phyloP scores from a whole-genome alignment of 768 basidiomycete genomes.

The Lepiota subincarnata region DNA sequence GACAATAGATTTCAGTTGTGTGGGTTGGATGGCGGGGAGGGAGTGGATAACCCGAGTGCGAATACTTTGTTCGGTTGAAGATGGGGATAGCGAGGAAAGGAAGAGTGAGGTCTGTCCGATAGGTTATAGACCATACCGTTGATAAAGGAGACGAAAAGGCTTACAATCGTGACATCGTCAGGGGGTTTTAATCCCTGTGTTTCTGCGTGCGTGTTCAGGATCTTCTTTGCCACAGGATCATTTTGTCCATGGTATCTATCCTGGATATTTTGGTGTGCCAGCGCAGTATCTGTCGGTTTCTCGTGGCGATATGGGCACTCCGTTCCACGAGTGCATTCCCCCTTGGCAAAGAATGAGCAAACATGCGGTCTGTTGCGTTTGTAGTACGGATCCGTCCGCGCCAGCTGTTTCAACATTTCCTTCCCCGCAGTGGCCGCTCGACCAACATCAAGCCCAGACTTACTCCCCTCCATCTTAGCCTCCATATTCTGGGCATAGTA shows the following conservation, averaged over 20 bases:
- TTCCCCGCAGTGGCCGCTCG: slow-evolving; percentile 78
- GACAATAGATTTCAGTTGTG: slow-evolving; percentile 77
- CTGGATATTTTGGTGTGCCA: slow-evolving; percentile 89
- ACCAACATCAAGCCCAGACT: slow-evolving; percentile 57
- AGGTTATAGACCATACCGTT: not conserved
- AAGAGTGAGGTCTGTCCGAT: slow-evolving; percentile 75
- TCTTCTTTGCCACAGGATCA: slow-evolving; percentile 93
- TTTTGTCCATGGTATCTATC: slow-evolving; percentile 91
- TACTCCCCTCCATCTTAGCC: slow-evolving; percentile 61
- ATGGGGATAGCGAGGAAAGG: slow-evolving; percentile 67
- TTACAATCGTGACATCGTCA: slow-evolving; percentile 79
- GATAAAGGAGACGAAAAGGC: slow-evolving; percentile 26
- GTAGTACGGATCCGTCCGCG: slow-evolving; percentile 94
- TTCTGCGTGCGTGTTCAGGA: slow-evolving; percentile 76
- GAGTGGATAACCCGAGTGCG: slow-evolving; percentile 69
- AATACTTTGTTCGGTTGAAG: slow-evolving; percentile 68
- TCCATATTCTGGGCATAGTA: slow-evolving; percentile 94
- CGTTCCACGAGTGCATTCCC: slow-evolving; percentile 85
- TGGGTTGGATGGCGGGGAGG: slow-evolving; percentile 56
- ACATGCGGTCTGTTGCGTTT: slow-evolving; percentile 93
- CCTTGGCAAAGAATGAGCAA: slow-evolving; percentile 95
- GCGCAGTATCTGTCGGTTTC: slow-evolving; percentile 74
- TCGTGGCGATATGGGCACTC: slow-evolving; percentile 98
- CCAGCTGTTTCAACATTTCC: slow-evolving; percentile 95
- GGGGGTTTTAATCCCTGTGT: slow-evolving; percentile 83